phyloP scores from a whole-genome alignment of 495 filamentous ascomycete species.

The Aspergillus carlsbadensis region DNA sequence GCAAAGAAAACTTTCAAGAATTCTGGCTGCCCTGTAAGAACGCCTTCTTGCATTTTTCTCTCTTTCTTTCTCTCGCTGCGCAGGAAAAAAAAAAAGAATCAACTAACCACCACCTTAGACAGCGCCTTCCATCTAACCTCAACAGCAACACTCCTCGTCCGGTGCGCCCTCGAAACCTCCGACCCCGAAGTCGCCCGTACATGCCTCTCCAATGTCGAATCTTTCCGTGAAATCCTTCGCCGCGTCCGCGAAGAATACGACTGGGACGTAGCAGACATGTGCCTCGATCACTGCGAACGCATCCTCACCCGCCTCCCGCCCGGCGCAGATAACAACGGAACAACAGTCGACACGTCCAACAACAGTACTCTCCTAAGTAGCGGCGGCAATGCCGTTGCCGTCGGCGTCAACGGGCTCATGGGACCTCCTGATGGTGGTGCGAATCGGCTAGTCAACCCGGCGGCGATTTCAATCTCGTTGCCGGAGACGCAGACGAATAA shows the following conservation, averaged over 20 bases:
- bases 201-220: slow-evolving; percentile 44
- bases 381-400: slow-evolving; percentile 12
- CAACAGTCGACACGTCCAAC: not conserved
- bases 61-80: too few species aligned
- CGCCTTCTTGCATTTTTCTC: too few species aligned
- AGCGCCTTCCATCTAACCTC: slow-evolving; percentile 51
- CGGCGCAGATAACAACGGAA: slow-evolving; percentile 12
- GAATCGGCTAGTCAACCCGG: slow-evolving; percentile 41
- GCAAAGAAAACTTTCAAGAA: slow-evolving; percentile 44
- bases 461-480: slow-evolving; percentile 44
- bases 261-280: slow-evolving; percentile 56
- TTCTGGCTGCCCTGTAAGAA: slow-evolving; percentile 52
- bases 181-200: slow-evolving; percentile 39
- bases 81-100: too few species aligned
- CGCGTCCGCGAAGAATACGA: slow-evolving; percentile 52
- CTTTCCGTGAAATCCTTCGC: slow-evolving; percentile 43
- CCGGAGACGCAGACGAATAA: slow-evolving; percentile 51
- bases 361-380: not conserved
- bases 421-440: slow-evolving; percentile 6
- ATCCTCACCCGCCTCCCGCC: slow-evolving; percentile 45
- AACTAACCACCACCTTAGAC: slow-evolving; percentile 36
- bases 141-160: slow-evolving; percentile 48
- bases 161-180: slow-evolving; percentile 47
- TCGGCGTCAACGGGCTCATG: not conserved
- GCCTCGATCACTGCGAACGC: slow-evolving; percentile 51